phyloP scores from a whole-genome alignment of 2,329 filamentous ascomycete species.

The Penicillium vulpinum region DNA sequence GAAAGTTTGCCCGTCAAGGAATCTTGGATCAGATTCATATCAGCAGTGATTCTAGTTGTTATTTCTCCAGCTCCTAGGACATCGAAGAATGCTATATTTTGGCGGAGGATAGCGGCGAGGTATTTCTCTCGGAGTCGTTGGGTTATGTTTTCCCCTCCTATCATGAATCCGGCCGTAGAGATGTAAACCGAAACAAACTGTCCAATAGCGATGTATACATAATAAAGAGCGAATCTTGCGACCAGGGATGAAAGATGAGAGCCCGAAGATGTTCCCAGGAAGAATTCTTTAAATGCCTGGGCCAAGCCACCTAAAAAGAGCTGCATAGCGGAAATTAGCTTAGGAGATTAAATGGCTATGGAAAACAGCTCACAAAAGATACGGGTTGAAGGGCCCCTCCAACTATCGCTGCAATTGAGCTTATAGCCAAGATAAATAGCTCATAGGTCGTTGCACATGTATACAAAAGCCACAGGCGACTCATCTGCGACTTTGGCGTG shows the following conservation, averaged over 20 bases:
- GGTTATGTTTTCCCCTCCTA: background rate
- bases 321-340: background rate
- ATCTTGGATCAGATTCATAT: conserved; percentile 51
- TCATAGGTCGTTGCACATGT: background rate
- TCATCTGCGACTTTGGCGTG: background rate
- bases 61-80: conserved; percentile 81
- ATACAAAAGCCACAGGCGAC: background rate
- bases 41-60: conserved; percentile 79
- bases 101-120: conserved; percentile 70
- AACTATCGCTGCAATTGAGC: background rate
- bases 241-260: background rate
- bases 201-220: background rate
- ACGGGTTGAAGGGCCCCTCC: background rate
- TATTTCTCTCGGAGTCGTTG: conserved; percentile 48
- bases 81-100: conserved; percentile 84
- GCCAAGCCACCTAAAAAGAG: background rate
- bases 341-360: background rate
- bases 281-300: background rate
- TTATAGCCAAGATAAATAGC: background rate
- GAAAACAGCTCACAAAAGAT: background rate
- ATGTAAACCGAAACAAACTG: background rate
- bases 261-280: background rate
- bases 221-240: background rate
- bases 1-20: background rate
- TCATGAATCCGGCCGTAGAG: background rate